phyloP scores from a whole-genome alignment of 1,284 basidiomycete genomes.

The Mycosarcoma maydis region DNA sequence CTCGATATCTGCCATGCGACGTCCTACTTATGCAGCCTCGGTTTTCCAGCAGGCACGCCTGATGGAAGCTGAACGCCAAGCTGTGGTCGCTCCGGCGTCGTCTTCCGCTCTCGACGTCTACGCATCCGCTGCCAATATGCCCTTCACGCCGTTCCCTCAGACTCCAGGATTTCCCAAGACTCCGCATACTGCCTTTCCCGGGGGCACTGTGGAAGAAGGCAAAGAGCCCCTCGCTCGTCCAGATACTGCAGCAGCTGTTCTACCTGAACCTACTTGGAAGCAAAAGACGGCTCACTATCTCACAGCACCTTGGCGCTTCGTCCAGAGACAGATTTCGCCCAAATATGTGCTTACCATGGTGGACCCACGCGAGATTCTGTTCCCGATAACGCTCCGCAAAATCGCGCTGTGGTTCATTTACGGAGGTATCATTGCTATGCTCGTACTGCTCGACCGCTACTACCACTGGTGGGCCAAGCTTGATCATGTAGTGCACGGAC shows the following conservation, averaged over 20 bases:
- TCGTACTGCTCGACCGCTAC: constrained; percentile 31
- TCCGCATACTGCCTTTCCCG: constrained; percentile 12
- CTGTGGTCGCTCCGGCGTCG: background rate
- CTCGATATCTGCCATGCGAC: constrained; percentile 18
- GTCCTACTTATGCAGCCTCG: constrained; percentile 37
- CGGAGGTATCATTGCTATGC: constrained; percentile 23
- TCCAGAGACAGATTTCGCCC: constrained; percentile 19
- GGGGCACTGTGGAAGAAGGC: constrained; percentile 1
- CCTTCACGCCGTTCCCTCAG: constrained; percentile 11
- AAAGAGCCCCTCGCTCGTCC: background rate
- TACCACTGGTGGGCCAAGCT: constrained; percentile 40
- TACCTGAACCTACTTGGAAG: constrained; percentile 1
- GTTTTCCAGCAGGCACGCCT: constrained; percentile 36
- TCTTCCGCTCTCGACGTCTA: constrained; percentile 7
- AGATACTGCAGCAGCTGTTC: background rate
- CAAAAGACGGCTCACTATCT: constrained; percentile 10
- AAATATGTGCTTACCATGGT: constrained; percentile 30
- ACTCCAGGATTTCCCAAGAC: constrained; percentile 25
- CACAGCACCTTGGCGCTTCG: constrained; percentile 10
- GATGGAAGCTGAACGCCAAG: constrained; percentile 31
- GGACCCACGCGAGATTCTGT: constrained; percentile 30
- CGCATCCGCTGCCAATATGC: background rate
- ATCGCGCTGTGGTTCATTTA: constrained; percentile 30
- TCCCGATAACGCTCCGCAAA: constrained; percentile 27
- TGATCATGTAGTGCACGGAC: constrained; percentile 31